Conservation (phyloP, 2,329 filamentous ascomycete genomes). For the Hypoxylon sp. region DNA sequence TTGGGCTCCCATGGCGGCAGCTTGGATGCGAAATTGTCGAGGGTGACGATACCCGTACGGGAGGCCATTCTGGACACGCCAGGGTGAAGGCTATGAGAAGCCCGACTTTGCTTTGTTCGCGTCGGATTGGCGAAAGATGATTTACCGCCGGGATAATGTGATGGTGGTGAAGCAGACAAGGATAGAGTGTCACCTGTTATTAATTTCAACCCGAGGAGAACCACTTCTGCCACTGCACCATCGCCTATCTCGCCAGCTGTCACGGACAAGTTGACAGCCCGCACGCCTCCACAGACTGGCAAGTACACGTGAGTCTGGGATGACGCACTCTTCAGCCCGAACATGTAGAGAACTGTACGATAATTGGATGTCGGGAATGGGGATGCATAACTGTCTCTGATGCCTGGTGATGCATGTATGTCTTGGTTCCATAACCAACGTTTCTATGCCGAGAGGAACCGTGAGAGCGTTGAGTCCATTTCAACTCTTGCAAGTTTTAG, state of each 20-base stretch:
- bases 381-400: neutral
- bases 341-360: neutral
- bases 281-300: neutral
- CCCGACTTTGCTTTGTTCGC: neutral
- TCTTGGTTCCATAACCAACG: too few relatives aligned
- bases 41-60: constrained; percentile 55
- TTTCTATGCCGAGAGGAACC: neutral
- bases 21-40: constrained; percentile 59
- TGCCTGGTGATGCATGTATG: neutral
- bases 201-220: neutral
- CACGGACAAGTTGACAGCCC: neutral
- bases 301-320: neutral
- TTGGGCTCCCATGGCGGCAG: constrained; percentile 59
- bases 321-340: neutral
- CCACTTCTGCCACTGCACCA: neutral
- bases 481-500: neutral
- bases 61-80: constrained; percentile 42
- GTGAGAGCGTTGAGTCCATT: too few relatives aligned
- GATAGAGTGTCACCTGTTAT: neutral
- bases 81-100: neutral
- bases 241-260: neutral
- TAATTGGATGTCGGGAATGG: neutral
- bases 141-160: neutral
- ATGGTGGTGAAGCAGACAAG: neutral
- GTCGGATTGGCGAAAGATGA: neutral